These are phyloP conservation scores for Cryptococcus wingfieldii DNA, from an alignment of 1,284 basidiomycete genomes.

Conservation along the genomic window DNA sequence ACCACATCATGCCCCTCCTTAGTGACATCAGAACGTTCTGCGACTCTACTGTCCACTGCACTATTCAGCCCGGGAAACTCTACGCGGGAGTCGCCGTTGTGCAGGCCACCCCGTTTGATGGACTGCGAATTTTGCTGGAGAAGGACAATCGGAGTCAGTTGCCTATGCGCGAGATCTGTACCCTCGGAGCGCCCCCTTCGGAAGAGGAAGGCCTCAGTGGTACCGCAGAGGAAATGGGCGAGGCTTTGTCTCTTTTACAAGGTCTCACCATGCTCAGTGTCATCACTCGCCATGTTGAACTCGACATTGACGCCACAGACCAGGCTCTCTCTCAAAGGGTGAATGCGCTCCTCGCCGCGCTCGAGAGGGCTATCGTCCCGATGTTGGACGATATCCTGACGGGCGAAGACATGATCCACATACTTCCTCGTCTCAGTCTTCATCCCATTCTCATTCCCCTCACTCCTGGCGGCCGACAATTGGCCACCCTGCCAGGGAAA, in stretches of 20 bases:
- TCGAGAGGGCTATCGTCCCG: constrained; percentile 44
- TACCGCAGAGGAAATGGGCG: constrained; percentile 47
- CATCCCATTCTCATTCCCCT: constrained; percentile 43
- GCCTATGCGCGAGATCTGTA: constrained; percentile 47
- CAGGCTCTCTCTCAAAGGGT: constrained; percentile 28
- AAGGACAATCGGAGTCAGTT: constrained; percentile 44
- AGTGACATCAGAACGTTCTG: constrained; percentile 46
- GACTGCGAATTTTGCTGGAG: constrained; percentile 48
- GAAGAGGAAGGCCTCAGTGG: constrained; percentile 25
- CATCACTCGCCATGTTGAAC: constrained; percentile 39
- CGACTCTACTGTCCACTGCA: constrained; percentile 37
- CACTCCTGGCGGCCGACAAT: constrained; percentile 28
- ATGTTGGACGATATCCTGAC: constrained; percentile 45
- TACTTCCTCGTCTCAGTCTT: constrained; percentile 41
- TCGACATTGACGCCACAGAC: constrained; percentile 7
- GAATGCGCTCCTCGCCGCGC: constrained; percentile 24
- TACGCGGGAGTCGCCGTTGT: constrained; percentile 49
- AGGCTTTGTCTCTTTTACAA: constrained; percentile 42
- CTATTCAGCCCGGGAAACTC: constrained; percentile 43
- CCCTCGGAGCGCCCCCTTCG: constrained; percentile 20
- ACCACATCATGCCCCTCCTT: constrained; percentile 47
- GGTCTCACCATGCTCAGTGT: constrained; percentile 46
- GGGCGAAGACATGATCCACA: constrained; percentile 40
- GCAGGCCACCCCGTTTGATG: constrained; percentile 51
- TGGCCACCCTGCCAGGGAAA: neutral